Evolutionary conservation across 805 yeast species (phyloP).

Genomic region (Danielia reshetovae): DNA sequence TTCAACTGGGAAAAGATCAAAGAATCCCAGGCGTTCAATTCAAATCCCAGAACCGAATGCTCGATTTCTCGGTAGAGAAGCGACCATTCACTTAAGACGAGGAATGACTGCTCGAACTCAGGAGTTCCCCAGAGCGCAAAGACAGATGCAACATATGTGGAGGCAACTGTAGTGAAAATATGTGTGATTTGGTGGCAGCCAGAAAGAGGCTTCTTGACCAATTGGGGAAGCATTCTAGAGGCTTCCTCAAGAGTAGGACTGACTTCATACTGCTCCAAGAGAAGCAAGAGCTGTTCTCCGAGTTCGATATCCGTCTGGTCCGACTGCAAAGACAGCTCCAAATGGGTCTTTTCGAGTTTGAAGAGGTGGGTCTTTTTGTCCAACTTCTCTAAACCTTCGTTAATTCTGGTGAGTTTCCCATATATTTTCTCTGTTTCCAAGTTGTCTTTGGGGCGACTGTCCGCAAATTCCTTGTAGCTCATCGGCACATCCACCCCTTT

Average conservation of each 20-base stretch:
- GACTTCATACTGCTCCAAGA: neutral
- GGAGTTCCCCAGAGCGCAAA: neutral
- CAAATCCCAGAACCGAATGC: neutral
- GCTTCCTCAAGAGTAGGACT: neutral
- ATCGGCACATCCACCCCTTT: slow-evolving; percentile 34
- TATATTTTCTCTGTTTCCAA: slow-evolving; percentile 12
- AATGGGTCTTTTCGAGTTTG: neutral
- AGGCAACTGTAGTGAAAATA: neutral
- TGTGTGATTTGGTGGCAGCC: neutral
- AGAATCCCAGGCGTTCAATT: slow-evolving; percentile 13
- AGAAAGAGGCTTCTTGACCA: neutral
- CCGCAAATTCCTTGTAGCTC: slow-evolving; percentile 31
- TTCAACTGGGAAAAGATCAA: slow-evolving; percentile 5
- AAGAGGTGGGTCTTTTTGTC: slow-evolving; percentile 3
- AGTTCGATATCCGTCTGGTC: neutral
- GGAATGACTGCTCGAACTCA: neutral
- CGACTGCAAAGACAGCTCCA: neutral
- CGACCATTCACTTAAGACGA: slow-evolving; percentile 7
- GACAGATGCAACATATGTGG: neutral
- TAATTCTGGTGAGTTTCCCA: slow-evolving; percentile 12
- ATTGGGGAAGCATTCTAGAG: neutral
- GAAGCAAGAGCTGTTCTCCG: neutral
- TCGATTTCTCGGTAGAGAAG: slow-evolving; percentile 5
- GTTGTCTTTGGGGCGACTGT: slow-evolving; percentile 11
- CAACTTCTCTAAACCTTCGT: slow-evolving; percentile 14